These are phyloP conservation scores for Citrus trifoliata DNA, from an alignment of 345 rosid species.

Conservation along the genomic window DNA sequence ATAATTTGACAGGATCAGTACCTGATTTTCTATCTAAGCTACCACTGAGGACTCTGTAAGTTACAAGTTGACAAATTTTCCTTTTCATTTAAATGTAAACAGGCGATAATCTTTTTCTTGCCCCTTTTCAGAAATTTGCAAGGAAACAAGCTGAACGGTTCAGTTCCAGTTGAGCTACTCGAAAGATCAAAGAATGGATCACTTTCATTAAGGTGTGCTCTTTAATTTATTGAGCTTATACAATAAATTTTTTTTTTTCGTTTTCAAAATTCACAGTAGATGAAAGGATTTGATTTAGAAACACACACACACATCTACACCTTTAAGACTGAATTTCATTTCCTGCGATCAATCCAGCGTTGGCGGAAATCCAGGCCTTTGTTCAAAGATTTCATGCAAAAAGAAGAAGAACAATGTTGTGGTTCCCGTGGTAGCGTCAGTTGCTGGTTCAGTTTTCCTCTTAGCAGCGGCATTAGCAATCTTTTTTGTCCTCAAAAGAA, in stretches of 20 bases:
- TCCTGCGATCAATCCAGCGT: conserved; percentile 16
- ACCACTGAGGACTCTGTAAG: conserved; percentile 19
- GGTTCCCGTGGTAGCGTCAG: conserved; percentile 32
- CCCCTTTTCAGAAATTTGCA: conserved; percentile 15
- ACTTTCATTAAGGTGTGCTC: conserved; percentile 17
- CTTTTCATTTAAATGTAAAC: no score
- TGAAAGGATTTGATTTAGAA: not conserved
- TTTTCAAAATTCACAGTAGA: not conserved
- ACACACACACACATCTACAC: no score
- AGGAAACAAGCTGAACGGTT: conserved; percentile 21
- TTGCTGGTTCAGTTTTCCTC: conserved; percentile 16
- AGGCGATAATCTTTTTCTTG: no score
- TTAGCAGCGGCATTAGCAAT: conserved; percentile 23
- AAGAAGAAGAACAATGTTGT: conserved; percentile 21
- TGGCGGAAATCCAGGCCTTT: conserved; percentile 39
- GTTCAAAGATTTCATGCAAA: conserved; percentile 37
- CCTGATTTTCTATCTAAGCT: conserved; percentile 23
- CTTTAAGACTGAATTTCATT: no score
- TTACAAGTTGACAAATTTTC: not conserved
- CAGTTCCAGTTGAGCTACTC: conserved; percentile 15
- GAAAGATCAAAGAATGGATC: conserved; percentile 20
- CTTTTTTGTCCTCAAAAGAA: conserved; percentile 19
- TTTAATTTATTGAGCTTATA: no score
- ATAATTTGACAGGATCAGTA: conserved; percentile 21
- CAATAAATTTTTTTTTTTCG: no score